These are phyloP conservation scores for Penicillium steckii DNA, from an alignment of 495 filamentous ascomycete genomes.

Conservation along the genomic window DNA sequence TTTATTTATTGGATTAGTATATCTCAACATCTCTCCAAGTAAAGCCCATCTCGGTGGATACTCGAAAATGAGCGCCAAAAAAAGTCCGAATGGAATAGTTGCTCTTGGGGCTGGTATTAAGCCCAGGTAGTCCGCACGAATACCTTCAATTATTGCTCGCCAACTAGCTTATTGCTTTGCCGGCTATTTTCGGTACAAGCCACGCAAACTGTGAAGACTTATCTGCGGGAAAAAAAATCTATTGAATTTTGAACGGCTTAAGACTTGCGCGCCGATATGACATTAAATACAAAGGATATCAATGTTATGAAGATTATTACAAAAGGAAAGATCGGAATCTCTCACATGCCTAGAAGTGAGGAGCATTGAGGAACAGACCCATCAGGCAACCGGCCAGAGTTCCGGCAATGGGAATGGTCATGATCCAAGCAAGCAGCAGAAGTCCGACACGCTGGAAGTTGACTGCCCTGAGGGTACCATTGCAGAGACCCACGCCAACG, in stretches of 20 bases:
- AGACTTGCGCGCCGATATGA: not conserved
- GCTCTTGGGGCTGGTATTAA: conserved; percentile 21
- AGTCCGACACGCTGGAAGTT: conserved; percentile 63
- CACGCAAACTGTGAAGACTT: conserved; percentile 83
- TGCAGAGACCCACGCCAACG: conserved; percentile 57
- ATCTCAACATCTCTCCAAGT: too few species aligned
- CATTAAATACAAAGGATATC: not conserved
- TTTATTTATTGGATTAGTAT: too few species aligned
- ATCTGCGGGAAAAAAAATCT: conserved; percentile 81
- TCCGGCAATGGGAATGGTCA: conserved; percentile 63
- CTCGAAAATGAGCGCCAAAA: not conserved
- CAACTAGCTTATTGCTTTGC: too few species aligned
- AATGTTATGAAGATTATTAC: conserved; percentile 3
- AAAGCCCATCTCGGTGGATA: too few species aligned
- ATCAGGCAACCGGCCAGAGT: conserved; percentile 59
- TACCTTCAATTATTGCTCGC: not conserved
- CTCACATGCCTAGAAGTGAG: conserved; percentile 39
- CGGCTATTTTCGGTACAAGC: too few species aligned
- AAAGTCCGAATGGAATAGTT: conserved; percentile 29
- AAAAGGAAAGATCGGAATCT: not conserved
- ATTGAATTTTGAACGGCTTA: too few species aligned
- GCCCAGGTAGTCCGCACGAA: not conserved
- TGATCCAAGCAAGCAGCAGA: conserved; percentile 56
- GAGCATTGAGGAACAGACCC: conserved; percentile 61
- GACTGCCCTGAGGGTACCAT: conserved; percentile 55